phyloP scores from a whole-genome alignment of 495 filamentous ascomycete genomes.

The Hypoxylon crocopeplum region DNA sequence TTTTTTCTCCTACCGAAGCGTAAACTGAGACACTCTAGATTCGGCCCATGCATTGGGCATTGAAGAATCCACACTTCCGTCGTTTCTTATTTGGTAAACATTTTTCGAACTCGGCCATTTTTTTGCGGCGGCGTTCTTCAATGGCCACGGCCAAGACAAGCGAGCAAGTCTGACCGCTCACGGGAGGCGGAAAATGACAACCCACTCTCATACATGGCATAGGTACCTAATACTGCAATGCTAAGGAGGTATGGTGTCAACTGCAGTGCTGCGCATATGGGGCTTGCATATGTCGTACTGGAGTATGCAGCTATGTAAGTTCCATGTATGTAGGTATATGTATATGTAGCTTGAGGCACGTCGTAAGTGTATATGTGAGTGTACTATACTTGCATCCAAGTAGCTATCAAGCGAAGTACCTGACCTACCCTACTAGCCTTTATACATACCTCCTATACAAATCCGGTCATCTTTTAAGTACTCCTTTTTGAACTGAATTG shows the following conservation, averaged over 20 bases:
- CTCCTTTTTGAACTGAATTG: no score
- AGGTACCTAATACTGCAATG: conserved; percentile 11
- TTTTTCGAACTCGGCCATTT: conserved; percentile 26
- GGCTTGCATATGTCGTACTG: conserved; percentile 30
- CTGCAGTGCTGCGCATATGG: conserved; percentile 19
- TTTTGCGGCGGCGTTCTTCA: conserved; percentile 6
- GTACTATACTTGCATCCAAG: no score
- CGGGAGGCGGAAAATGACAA: neutral
- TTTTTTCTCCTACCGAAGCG: conserved; percentile 18
- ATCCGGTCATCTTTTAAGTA: no score
- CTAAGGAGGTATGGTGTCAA: conserved; percentile 22
- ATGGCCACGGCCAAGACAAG: conserved; percentile 13
- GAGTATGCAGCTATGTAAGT: conserved; percentile 7
- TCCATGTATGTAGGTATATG: conserved; percentile 9
- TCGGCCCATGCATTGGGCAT: conserved; percentile 14
- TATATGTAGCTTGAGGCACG: neutral
- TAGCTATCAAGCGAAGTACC: no score
- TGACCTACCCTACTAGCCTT: no score
- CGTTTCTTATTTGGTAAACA: conserved; percentile 26
- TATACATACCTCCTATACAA: no score
- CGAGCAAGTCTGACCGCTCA: conserved; percentile 22
- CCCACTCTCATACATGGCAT: conserved; percentile 17
- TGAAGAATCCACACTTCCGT: conserved; percentile 22
- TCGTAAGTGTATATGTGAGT: neutral
- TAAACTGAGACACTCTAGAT: conserved; percentile 36